Evolutionary conservation across 176 grass and related monocot species (phyloP).

Genomic region (Zoysia pacifica): DNA sequence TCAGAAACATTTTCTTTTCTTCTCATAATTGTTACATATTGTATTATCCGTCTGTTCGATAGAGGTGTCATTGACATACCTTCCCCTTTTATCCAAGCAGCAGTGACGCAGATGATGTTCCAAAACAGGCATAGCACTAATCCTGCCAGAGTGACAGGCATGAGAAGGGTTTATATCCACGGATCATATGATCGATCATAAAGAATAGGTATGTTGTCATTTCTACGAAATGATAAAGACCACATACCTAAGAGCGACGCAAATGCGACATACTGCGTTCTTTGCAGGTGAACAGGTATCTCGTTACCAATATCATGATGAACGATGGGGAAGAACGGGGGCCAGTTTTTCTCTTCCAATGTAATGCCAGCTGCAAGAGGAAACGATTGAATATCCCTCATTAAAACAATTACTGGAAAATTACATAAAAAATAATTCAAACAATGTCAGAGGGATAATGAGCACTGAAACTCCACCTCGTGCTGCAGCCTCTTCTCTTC

Average conservation of each 20-base stretch:
- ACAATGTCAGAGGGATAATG: not conserved
- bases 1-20: not conserved
- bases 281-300: slow-evolving; percentile 72
- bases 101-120: slow-evolving; percentile 63
- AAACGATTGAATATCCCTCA: not conserved
- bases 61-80: slow-evolving; percentile 23
- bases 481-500: slow-evolving; percentile 58
- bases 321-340: slow-evolving; percentile 73
- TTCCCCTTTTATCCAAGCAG: slow-evolving; percentile 68
- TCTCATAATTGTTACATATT: not conserved
- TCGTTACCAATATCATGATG: slow-evolving; percentile 77
- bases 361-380: slow-evolving; percentile 53
- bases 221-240: not conserved
- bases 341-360: slow-evolving; percentile 77
- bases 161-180: not conserved
- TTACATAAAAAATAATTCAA: not conserved
- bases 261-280: slow-evolving; percentile 61
- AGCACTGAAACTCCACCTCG: slow-evolving; percentile 28
- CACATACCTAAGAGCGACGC: slow-evolving; percentile 63
- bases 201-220: not conserved
- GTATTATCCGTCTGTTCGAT: not conserved
- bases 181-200: not conserved
- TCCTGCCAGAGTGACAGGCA: slow-evolving; percentile 39
- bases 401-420: not conserved
- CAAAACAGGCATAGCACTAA: slow-evolving; percentile 62